phyloP scores from a whole-genome alignment of 2,329 filamentous ascomycete species.

The Sarocladiaceae sp. region DNA sequence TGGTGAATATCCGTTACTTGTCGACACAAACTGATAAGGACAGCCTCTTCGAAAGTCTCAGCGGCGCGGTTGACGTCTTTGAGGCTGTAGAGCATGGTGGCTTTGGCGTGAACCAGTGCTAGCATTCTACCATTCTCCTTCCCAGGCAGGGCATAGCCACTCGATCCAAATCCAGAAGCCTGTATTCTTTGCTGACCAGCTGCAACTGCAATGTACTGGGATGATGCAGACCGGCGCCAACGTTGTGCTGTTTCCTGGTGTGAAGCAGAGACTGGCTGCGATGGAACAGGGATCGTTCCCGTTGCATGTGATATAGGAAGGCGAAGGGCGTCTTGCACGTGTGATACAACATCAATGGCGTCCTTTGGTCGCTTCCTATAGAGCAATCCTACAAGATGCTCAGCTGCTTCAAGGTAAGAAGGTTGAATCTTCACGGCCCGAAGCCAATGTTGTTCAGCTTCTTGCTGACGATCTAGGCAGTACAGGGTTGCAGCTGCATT shows the following conservation, averaged over 20 bases:
- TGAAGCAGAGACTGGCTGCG: too few species aligned
- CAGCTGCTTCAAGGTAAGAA: constrained; percentile 87
- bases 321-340: constrained; percentile 69
- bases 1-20: constrained; percentile 64
- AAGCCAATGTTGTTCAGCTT: constrained; percentile 82
- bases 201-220: too few species aligned
- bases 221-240: too few species aligned
- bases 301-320: constrained; percentile 20
- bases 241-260: too few species aligned
- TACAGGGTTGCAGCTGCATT: constrained; percentile 88
- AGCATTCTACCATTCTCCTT: constrained; percentile 89
- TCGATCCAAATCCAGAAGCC: constrained; percentile 10
- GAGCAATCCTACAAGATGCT: constrained; percentile 83
- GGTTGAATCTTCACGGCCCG: constrained; percentile 77
- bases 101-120: constrained; percentile 91
- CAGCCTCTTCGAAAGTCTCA: constrained; percentile 87
- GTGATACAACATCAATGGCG: constrained; percentile 80
- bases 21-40: constrained; percentile 77
- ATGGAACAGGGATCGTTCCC: too few species aligned
- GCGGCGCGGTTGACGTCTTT: constrained; percentile 78
- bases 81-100: constrained; percentile 92
- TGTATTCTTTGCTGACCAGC: too few species aligned
- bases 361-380: constrained; percentile 79
- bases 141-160: constrained; percentile 66
- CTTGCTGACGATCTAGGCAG: constrained; percentile 71